phyloP scores from a whole-genome alignment of 2,329 filamentous ascomycete genomes.

The Byssochlamys sp. region DNA sequence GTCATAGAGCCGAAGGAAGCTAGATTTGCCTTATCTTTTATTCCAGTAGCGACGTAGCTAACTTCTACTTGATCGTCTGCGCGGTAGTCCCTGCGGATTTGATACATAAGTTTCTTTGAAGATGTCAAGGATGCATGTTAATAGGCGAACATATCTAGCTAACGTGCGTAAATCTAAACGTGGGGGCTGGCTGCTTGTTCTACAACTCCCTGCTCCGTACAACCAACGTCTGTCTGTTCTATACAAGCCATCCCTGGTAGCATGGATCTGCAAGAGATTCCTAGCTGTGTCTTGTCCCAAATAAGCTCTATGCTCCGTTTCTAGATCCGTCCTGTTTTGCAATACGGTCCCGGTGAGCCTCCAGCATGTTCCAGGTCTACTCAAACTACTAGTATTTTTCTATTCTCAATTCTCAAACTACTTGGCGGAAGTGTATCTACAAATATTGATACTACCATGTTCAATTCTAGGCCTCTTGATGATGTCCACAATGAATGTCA shows the following conservation, averaged over 20 bases:
- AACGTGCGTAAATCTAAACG: neutral
- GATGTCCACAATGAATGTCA: neutral
- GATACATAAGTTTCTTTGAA: neutral
- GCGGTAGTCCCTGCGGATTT: too few relatives aligned
- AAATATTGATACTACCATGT: neutral
- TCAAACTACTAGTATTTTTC: neutral
- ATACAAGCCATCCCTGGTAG: neutral
- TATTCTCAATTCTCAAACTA: neutral
- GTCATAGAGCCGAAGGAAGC: neutral
- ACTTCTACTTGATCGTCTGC: neutral
- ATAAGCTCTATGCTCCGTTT: neutral
- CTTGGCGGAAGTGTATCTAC: neutral
- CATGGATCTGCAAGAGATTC: neutral
- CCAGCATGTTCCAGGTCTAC: neutral
- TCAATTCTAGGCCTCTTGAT: neutral
- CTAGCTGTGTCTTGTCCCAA: neutral
- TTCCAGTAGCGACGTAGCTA: neutral
- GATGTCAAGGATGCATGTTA: neutral
- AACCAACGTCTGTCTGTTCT: neutral
- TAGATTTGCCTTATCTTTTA: neutral
- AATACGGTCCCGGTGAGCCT: neutral
- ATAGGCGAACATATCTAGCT: neutral
- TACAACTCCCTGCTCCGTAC: neutral
- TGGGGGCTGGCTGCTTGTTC: neutral
- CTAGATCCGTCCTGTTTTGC: neutral